These are phyloP conservation scores for Tilletiopsis washingtonensis DNA, from an alignment of 1,284 basidiomycete genomes.

Conservation along the genomic window DNA sequence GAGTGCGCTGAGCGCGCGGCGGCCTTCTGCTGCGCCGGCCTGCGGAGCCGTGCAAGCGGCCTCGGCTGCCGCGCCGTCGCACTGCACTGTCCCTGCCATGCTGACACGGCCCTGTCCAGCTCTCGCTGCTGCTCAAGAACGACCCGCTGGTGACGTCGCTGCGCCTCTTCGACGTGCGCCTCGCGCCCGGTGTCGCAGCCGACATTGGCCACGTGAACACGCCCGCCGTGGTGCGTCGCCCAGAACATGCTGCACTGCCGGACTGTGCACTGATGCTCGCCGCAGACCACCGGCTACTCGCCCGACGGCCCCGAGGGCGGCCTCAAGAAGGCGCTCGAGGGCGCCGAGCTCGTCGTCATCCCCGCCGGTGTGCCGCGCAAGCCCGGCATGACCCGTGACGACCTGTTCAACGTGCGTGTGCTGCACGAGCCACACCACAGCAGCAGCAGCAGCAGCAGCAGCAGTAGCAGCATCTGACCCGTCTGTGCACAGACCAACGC, in stretches of 20 bases:
- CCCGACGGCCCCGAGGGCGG: slow-evolving; percentile 58
- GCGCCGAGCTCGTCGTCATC: slow-evolving; percentile 84
- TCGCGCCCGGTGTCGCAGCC: slow-evolving; percentile 51
- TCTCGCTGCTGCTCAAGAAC: slow-evolving; percentile 77
- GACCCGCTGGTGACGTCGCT: slow-evolving; percentile 71
- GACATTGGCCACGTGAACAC: slow-evolving; percentile 72
- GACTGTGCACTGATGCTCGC: background rate
- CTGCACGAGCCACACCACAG: too few relatives aligned
- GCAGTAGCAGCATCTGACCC: too few relatives aligned
- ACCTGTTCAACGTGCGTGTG: slow-evolving; percentile 84
- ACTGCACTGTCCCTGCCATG: too few relatives aligned
- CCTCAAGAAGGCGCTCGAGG: slow-evolving; percentile 75
- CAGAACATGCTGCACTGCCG: too few relatives aligned
- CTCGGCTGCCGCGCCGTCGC: too few relatives aligned
- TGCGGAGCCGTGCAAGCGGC: too few relatives aligned
- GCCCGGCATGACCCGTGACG: slow-evolving; percentile 80
- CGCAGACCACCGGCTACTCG: slow-evolving; percentile 68
- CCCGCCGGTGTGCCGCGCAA: slow-evolving; percentile 67
- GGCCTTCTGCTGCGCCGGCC: background rate
- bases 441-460: too few relatives aligned
- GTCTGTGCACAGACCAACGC: slow-evolving; percentile 66
- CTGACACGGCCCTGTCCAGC: too few relatives aligned
- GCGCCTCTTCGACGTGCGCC: slow-evolving; percentile 43
- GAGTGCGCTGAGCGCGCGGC: slow-evolving; percentile 2
- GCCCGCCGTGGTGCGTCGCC: slow-evolving; percentile 62